Percentiles rank a stretch among this genome's conserved stretches.
These are phyloP conservation scores for Backusella tarrabulga DNA, from an alignment of 192 early-diverging fungal genomes.

Conservation along the genomic window DNA sequence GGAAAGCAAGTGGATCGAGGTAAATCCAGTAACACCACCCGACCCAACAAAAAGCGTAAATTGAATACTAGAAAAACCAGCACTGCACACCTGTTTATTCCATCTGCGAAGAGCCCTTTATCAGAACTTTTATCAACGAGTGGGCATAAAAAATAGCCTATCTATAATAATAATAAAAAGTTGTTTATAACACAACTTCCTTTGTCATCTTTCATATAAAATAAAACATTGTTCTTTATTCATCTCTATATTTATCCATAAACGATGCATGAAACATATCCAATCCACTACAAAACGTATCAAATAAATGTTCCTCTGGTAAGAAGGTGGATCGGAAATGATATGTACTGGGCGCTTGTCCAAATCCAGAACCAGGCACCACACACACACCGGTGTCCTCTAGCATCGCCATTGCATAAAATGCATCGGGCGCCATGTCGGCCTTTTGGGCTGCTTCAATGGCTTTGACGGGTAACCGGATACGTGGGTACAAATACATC, in stretches of 20 bases:
- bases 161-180: background rate
- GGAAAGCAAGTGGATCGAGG: too few species aligned
- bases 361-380: slow-evolving; percentile 91
- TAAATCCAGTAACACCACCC: background rate
- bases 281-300: slow-evolving; percentile 77
- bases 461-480: slow-evolving; percentile 74
- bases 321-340: slow-evolving; percentile 97
- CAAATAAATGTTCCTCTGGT: slow-evolving; percentile 92
- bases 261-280: slow-evolving; percentile 77
- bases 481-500: slow-evolving; percentile 94
- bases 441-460: slow-evolving; percentile 67
- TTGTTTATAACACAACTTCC: too few species aligned
- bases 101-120: background rate
- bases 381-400: slow-evolving; percentile 95
- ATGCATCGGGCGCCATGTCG: slow-evolving; percentile 77
- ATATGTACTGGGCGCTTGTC: slow-evolving; percentile 83
- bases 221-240: background rate
- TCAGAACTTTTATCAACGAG: background rate
- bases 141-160: background rate
- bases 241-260: slow-evolving; percentile 67
- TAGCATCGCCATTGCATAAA: slow-evolving; percentile 91
- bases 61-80: background rate
- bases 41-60: background rate
- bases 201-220: too few species aligned
- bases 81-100: background rate